These are phyloP conservation scores for Phytophthora quininea DNA, from an alignment of 352 stramenopile species.

Conservation along the genomic window DNA sequence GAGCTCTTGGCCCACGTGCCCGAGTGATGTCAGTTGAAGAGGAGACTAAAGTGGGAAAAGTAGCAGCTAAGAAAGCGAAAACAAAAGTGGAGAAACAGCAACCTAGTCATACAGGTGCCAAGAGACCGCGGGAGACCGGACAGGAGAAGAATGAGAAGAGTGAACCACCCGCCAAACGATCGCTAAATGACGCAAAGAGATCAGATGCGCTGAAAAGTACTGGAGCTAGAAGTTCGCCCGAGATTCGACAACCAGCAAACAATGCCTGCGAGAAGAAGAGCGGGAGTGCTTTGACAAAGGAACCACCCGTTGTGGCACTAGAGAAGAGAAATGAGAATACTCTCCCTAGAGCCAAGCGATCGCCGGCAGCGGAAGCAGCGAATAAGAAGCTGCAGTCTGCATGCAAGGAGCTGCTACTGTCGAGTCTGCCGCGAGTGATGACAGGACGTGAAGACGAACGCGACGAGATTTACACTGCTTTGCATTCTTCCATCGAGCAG, in stretches of 20 bases:
- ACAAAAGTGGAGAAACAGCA: not conserved
- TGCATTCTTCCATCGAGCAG: constrained; percentile 58
- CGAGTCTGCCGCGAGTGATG: constrained; percentile 56
- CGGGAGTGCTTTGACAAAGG: no score
- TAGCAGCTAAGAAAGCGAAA: not conserved
- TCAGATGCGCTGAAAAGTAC: not conserved
- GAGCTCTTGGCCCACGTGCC: not conserved
- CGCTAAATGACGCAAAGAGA: not conserved
- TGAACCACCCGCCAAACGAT: not conserved
- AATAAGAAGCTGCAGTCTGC: constrained; percentile 54
- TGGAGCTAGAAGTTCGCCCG: no score
- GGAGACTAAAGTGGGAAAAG: not conserved
- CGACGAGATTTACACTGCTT: constrained; percentile 56
- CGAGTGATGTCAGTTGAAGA: not conserved
- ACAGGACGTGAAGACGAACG: constrained; percentile 69
- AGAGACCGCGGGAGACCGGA: constrained; percentile 10
- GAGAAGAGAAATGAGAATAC: not conserved
- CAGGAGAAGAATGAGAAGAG: not conserved
- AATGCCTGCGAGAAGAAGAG: no score
- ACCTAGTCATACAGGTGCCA: constrained; percentile 10
- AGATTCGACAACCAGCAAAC: no score
- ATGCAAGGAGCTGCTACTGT: constrained; percentile 68
- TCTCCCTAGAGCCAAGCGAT: not conserved
- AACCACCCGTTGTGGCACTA: not conserved
- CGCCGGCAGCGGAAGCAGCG: constrained; percentile 7